Evolutionary conservation across 257 asterid genomes (phyloP).

Genomic region (Nicotiana noctiflora): DNA sequence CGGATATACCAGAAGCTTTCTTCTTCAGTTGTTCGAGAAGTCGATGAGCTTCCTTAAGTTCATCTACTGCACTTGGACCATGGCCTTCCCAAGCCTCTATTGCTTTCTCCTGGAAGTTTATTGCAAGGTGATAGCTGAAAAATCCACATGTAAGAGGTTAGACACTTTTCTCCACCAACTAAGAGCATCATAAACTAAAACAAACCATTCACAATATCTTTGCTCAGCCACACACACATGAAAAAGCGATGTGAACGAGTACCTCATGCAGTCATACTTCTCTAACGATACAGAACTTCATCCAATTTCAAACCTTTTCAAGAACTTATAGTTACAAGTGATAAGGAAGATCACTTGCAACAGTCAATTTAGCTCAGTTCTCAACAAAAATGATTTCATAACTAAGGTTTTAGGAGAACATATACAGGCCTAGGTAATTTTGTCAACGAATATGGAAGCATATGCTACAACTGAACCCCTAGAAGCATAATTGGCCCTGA

Average conservation of each 20-base stretch:
- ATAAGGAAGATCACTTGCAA: background rate
- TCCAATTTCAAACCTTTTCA: background rate
- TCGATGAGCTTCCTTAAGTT: slow-evolving; percentile 58
- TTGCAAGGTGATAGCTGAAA: slow-evolving; percentile 72
- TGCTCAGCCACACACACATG: background rate
- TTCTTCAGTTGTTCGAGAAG: slow-evolving; percentile 56
- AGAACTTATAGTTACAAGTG: background rate
- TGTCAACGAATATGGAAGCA: background rate
- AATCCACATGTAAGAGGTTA: slow-evolving; percentile 9
- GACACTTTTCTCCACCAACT: background rate
- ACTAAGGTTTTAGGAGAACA: background rate
- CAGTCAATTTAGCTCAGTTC: background rate
- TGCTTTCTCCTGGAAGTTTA: slow-evolving; percentile 73
- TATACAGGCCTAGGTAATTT: background rate
- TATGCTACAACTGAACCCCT: background rate
- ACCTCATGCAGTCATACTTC: background rate
- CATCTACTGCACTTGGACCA: slow-evolving; percentile 65
- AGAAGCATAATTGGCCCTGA: background rate
- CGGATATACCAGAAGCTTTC: slow-evolving; percentile 37
- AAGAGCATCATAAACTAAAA: background rate
- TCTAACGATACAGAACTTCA: background rate
- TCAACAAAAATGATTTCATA: background rate
- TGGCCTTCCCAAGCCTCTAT: slow-evolving; percentile 82
- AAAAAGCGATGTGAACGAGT: background rate
- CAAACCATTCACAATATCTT: background rate